These are phyloP conservation scores for Cardamine resedifolia DNA, from an alignment of 345 rosid species.

Conservation along the genomic window DNA sequence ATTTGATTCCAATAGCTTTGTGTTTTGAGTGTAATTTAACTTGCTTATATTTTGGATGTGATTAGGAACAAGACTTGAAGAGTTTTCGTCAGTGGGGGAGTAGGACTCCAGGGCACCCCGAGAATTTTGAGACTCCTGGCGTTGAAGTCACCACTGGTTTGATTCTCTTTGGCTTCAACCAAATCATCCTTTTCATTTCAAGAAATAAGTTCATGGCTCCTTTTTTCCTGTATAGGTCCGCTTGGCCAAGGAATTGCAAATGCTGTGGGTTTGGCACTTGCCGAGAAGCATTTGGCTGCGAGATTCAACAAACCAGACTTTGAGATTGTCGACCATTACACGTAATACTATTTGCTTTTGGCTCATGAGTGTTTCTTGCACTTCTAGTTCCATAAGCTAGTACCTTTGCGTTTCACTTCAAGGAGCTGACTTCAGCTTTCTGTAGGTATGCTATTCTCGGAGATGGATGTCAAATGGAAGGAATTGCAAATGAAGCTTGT, in stretches of 20 bases:
- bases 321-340: constrained; percentile 81
- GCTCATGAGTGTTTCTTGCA: background rate
- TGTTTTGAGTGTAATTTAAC: background rate
- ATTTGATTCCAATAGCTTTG: background rate
- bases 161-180: constrained; percentile 6
- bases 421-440: constrained; percentile 37
- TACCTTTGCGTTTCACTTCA: background rate
- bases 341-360: constrained; percentile 43
- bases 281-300: constrained; percentile 88
- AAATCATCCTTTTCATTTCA: background rate
- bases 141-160: constrained; percentile 97
- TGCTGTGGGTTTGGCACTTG: constrained; percentile 94
- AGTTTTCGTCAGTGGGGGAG: constrained; percentile 94
- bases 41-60: background rate
- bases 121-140: constrained; percentile 98
- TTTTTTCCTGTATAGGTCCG: constrained; percentile 51
- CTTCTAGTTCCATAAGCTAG: background rate
- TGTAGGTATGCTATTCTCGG: constrained; percentile 74
- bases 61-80: constrained; percentile 89
- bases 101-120: constrained; percentile 96
- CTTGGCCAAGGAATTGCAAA: constrained; percentile 93
- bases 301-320: constrained; percentile 76
- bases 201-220: background rate
- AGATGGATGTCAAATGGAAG: constrained; percentile 99
- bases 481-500: constrained; percentile 83